A percentile compares a stretch with the other conserved stretches of the same genome.
Evolutionary conservation across 441 rosid species (phyloP).

Genomic region (Populus hybrid): DNA sequence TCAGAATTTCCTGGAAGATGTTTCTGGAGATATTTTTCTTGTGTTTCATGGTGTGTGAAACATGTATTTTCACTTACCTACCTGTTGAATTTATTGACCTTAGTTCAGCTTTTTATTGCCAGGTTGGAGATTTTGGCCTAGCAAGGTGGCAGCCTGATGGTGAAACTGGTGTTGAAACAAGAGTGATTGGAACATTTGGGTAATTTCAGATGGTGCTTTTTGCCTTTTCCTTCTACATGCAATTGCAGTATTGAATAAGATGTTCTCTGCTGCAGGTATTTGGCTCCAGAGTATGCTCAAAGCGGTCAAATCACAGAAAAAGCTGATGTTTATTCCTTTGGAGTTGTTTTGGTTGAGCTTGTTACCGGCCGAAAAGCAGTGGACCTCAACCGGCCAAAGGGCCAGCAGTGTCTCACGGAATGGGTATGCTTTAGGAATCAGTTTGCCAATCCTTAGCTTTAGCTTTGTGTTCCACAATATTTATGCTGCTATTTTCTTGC

Average conservation of each 20-base stretch:
- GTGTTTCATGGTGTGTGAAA: neutral
- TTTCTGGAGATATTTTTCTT: neutral
- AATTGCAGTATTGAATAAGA: slow-evolving; percentile 17
- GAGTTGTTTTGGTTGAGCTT: slow-evolving; percentile 90
- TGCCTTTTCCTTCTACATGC: slow-evolving; percentile 2
- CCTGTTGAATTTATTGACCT: neutral
- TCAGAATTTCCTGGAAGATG: neutral
- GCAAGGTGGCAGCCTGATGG: slow-evolving; percentile 99
- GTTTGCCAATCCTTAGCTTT: neutral
- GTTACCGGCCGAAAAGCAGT: slow-evolving; percentile 96
- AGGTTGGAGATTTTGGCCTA: slow-evolving; percentile 99
- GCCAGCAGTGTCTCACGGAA: slow-evolving; percentile 96
- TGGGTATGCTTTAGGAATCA: slow-evolving; percentile 56
- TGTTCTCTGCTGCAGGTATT: slow-evolving; percentile 54
- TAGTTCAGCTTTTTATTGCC: slow-evolving; percentile 2
- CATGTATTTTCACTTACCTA: neutral
- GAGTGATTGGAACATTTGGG: slow-evolving; percentile 99
- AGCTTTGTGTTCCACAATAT: neutral
- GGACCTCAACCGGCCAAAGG: slow-evolving; percentile 87
- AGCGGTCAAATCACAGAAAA: slow-evolving; percentile 97
- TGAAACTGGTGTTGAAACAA: slow-evolving; percentile 84
- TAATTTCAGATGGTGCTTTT: slow-evolving; percentile 29
- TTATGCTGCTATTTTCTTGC: neutral
- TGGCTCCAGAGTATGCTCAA: slow-evolving; percentile 98
- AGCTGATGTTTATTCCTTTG: slow-evolving; percentile 96